Conservation (phyloP, 148 eudicot species). For the Rhododendron williamsianum region DNA sequence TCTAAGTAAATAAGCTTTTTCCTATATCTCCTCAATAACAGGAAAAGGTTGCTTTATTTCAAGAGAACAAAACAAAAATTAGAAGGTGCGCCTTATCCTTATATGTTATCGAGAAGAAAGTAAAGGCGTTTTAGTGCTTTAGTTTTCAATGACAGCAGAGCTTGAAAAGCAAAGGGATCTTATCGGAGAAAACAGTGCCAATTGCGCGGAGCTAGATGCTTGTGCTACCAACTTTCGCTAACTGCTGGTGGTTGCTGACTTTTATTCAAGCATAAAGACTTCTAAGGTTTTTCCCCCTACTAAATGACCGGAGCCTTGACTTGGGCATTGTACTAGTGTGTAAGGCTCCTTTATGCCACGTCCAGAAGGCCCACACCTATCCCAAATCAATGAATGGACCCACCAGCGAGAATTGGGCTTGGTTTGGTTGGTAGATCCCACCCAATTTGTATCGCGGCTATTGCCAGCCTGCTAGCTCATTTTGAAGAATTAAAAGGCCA, state of each 20-base stretch:
- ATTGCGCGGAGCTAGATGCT: background rate
- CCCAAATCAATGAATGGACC: background rate
- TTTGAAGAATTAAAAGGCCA: background rate
- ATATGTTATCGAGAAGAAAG: background rate
- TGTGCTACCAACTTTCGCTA: background rate
- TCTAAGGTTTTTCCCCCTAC: background rate
- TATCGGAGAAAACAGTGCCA: background rate
- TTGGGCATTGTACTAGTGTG: background rate
- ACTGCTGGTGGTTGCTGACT: background rate
- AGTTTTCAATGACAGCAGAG: background rate
- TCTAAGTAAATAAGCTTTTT: background rate
- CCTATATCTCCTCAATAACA: background rate
- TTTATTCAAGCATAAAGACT: background rate
- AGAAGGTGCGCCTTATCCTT: background rate
- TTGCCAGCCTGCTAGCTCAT: background rate
- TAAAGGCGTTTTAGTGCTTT: background rate
- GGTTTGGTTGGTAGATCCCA: background rate
- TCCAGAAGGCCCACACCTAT: background rate
- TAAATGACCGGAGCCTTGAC: background rate
- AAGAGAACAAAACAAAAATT: background rate
- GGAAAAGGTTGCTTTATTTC: background rate
- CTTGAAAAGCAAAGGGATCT: background rate
- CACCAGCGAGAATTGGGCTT: background rate
- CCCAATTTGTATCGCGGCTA: background rate
- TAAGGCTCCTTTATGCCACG: background rate